Evolutionary conservation across 2,329 filamentous ascomycete genomes (phyloP).

Genomic region (Neopestalotiopsis rosae): DNA sequence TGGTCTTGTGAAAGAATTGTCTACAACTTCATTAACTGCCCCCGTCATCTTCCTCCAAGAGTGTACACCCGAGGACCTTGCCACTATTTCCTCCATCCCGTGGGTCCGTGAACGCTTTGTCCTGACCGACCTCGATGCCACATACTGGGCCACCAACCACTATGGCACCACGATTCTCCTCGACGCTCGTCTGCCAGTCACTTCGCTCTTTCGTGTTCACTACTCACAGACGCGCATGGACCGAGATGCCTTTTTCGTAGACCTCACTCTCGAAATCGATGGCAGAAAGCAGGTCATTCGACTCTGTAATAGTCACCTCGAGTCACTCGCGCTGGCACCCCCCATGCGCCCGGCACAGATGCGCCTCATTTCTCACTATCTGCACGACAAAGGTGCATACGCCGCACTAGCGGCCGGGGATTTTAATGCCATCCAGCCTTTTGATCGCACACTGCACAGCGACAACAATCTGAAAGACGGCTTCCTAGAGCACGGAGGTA

Average conservation of each 20-base stretch:
- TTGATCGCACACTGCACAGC: constrained; percentile 50
- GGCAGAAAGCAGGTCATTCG: constrained; percentile 22
- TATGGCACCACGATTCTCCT: constrained; percentile 60
- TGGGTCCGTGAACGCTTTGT: constrained; percentile 53
- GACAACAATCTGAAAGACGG: constrained; percentile 55
- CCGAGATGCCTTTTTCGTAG: constrained; percentile 58
- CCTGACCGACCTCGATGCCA: constrained; percentile 48
- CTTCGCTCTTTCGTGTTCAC: constrained; percentile 51
- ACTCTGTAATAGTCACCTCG: constrained; percentile 36
- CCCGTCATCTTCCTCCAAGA: constrained; percentile 56
- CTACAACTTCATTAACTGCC: constrained; percentile 28
- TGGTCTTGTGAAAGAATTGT: constrained; percentile 11
- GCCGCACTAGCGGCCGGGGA: constrained; percentile 56
- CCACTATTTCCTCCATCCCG: constrained; percentile 42
- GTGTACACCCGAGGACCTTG: constrained; percentile 50
- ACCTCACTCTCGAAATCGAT: constrained; percentile 37
- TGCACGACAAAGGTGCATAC: constrained; percentile 34
- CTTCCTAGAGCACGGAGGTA: constrained; percentile 54
- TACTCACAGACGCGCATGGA: constrained; percentile 51
- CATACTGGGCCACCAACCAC: constrained; percentile 45
- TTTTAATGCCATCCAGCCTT: constrained; percentile 60
- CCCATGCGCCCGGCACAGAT: constrained; percentile 31
- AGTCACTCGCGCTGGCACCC: constrained; percentile 33
- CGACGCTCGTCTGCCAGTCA: constrained; percentile 46
- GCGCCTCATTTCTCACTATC: constrained; percentile 24